phyloP scores from a whole-genome alignment of 495 filamentous ascomycete species.

The Daldinia grandis region DNA sequence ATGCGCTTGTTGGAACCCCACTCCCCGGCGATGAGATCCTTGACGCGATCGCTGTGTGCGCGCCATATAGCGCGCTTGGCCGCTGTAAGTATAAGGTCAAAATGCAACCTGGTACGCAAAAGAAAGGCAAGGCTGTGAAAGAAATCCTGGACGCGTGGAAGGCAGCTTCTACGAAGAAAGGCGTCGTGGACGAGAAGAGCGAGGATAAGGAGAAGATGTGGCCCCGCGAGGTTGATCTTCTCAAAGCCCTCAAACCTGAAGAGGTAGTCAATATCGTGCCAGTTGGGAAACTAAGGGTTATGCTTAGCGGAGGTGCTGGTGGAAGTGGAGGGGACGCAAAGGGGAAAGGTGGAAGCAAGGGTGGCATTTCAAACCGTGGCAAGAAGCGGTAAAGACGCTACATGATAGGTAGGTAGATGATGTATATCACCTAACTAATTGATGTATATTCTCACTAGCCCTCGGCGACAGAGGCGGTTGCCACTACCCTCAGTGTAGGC shows the following conservation, averaged over 20 bases:
- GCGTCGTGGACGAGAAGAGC: constrained; percentile 63
- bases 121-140: constrained; percentile 94
- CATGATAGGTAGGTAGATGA: background rate
- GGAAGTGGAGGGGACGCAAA: constrained; percentile 52
- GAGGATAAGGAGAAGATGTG: constrained; percentile 79
- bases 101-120: constrained; percentile 85
- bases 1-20: constrained; percentile 78
- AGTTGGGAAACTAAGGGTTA: constrained; percentile 85
- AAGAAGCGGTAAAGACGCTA: constrained; percentile 37
- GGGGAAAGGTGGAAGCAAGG: constrained; percentile 35
- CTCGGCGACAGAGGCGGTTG: background rate
- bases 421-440: background rate
- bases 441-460: constrained; percentile 1
- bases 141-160: constrained; percentile 85
- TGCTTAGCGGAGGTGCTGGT: constrained; percentile 66
- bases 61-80: constrained; percentile 82
- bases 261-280: constrained; percentile 85
- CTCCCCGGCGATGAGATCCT: constrained; percentile 87
- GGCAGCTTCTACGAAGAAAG: constrained; percentile 63
- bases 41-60: constrained; percentile 87
- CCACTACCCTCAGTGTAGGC: background rate
- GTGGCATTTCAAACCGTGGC: constrained; percentile 30
- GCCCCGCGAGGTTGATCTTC: constrained; percentile 80
- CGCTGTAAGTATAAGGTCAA: constrained; percentile 90
- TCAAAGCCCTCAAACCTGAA: constrained; percentile 79